These are phyloP conservation scores for Peronospora farinosa DNA, from an alignment of 352 stramenopile species.

Conservation along the genomic window DNA sequence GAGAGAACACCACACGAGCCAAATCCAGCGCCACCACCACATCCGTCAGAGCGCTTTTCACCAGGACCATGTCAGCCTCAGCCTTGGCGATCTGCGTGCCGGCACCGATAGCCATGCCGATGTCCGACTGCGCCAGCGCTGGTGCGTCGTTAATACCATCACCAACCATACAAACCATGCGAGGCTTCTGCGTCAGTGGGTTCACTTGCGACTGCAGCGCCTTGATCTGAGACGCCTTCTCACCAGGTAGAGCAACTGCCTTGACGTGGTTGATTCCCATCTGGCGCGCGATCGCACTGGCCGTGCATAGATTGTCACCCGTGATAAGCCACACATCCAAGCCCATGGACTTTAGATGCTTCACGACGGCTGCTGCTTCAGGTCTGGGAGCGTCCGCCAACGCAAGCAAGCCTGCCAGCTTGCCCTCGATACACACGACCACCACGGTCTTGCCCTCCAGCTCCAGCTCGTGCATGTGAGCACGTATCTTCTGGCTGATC, in stretches of 20 bases:
- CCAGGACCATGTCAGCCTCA: slow-evolving; percentile 85
- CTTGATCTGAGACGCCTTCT: slow-evolving; percentile 92
- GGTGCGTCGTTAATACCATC: slow-evolving; percentile 95
- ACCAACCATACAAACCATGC: slow-evolving; percentile 89
- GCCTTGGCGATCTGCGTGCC: slow-evolving; percentile 88
- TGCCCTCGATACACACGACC: slow-evolving; percentile 61
- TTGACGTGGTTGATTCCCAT: slow-evolving; percentile 87
- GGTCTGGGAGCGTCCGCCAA: slow-evolving; percentile 69
- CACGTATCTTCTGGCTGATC: slow-evolving; percentile 49
- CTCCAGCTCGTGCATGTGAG: slow-evolving; percentile 77
- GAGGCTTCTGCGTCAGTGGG: slow-evolving; percentile 58
- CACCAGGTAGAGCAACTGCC: slow-evolving; percentile 86
- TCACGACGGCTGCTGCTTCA: slow-evolving; percentile 66
- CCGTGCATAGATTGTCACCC: slow-evolving; percentile 91
- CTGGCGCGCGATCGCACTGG: slow-evolving; percentile 80
- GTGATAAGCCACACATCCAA: slow-evolving; percentile 85
- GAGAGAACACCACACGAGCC: slow-evolving; percentile 69
- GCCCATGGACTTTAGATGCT: slow-evolving; percentile 73
- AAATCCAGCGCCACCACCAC: slow-evolving; percentile 83
- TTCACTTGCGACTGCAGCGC: slow-evolving; percentile 66
- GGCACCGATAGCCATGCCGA: slow-evolving; percentile 89
- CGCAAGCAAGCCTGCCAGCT: slow-evolving; percentile 67
- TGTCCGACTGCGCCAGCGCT: slow-evolving; percentile 86
- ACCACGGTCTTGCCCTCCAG: slow-evolving; percentile 84
- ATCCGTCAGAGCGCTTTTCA: slow-evolving; percentile 77